Conservation (phyloP, 2,329 filamentous ascomycete species). For the Furcasterigmium furcatum region DNA sequence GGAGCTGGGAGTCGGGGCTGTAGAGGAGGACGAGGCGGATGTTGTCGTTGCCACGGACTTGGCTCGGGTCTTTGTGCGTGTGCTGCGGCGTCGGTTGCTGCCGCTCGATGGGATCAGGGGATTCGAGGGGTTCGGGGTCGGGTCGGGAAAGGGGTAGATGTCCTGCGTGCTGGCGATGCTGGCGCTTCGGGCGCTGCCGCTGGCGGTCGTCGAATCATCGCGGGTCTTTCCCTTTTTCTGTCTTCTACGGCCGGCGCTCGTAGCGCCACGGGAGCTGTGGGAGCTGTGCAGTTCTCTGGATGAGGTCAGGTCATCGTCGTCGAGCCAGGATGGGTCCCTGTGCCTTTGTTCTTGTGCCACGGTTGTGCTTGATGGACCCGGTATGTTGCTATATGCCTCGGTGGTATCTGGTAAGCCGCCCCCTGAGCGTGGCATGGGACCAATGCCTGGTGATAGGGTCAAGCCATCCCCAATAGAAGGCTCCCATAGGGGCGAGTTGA, state of each 20-base stretch:
- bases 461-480: constrained; percentile 7
- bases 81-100: constrained; percentile 3
- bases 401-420: neutral
- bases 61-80: neutral
- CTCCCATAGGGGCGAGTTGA: constrained; percentile 10
- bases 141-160: neutral
- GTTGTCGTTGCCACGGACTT: neutral
- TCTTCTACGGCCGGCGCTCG: neutral
- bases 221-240: constrained; percentile 9
- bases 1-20: neutral
- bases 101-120: constrained; percentile 6
- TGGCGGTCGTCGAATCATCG: constrained; percentile 3
- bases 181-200: constrained; percentile 1
- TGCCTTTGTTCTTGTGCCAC: no score
- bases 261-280: neutral
- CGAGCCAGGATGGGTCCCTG: no score
- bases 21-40: neutral
- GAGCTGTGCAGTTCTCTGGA: neutral
- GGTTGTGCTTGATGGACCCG: no score
- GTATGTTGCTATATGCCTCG: neutral
- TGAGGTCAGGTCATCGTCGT: neutral
- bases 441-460: neutral
- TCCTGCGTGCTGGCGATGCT: constrained; percentile 1
- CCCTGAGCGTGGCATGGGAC: no score
- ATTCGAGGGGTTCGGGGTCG: constrained; percentile 5